Conservation (phyloP, 2,329 filamentous ascomycete genomes). For the Chaetothyriales sp. region DNA sequence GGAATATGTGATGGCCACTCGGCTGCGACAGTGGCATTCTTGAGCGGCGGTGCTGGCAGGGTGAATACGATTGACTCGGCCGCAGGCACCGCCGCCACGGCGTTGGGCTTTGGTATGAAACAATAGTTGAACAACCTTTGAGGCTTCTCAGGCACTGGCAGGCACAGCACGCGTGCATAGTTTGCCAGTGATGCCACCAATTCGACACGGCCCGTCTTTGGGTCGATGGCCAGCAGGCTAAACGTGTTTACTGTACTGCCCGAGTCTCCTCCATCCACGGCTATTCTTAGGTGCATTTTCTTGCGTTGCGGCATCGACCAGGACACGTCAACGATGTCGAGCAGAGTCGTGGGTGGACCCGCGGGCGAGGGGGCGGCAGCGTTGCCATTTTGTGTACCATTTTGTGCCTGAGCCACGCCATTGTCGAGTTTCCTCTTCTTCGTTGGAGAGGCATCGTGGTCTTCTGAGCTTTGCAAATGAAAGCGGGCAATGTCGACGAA, state of each 20-base stretch:
- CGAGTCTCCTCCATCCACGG: slow-evolving; percentile 21
- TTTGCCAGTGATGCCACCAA: slow-evolving; percentile 28
- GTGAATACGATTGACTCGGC: slow-evolving; percentile 48
- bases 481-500: slow-evolving; percentile 37
- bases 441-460: slow-evolving; percentile 21
- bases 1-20: slow-evolving; percentile 3
- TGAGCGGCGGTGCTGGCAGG: slow-evolving; percentile 38
- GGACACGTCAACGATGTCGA: slow-evolving; percentile 40
- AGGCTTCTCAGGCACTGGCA: slow-evolving; percentile 50
- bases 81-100: too few relatives aligned
- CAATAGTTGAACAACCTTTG: slow-evolving; percentile 49
- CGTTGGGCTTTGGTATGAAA: slow-evolving; percentile 38
- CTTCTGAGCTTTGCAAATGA: slow-evolving; percentile 18
- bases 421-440: slow-evolving; percentile 39
- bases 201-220: slow-evolving; percentile 37
- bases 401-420: slow-evolving; percentile 12
- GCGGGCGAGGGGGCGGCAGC: not conserved
- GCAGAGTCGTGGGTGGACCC: slow-evolving; percentile 9
- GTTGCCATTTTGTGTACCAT: slow-evolving; percentile 8
- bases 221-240: slow-evolving; percentile 35
- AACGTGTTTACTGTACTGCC: slow-evolving; percentile 4
- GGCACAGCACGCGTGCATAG: slow-evolving; percentile 41
- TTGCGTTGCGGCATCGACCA: slow-evolving; percentile 49
- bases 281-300: slow-evolving; percentile 46
- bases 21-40: slow-evolving; percentile 21